Evolutionary conservation across 176 grass and related monocot genomes (phyloP), one percentile per base, ranked within the genome.

Genomic region (Cymbopogon citratus): DNA sequence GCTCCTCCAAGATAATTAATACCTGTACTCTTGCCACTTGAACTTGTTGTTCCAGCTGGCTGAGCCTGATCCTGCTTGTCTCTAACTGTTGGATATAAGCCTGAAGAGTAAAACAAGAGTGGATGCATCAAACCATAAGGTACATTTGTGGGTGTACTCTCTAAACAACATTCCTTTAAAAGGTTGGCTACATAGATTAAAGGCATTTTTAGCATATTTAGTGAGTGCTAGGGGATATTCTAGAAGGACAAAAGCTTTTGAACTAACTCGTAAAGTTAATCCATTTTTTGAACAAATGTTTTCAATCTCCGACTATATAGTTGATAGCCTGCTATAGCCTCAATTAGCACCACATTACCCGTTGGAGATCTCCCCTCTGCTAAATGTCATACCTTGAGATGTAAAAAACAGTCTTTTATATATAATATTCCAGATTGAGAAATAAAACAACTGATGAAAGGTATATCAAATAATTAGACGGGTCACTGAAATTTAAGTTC

Each of bases 61-160:
- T 71, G 76, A 97, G 81, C 75, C 70, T 93, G 68, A 91, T 80
- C 69, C 89, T 93, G 86, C 91, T 90, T 41, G 91, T 85, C 52
- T 97, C 94, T 71, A 97, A 71, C 43, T 97, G 94, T 81, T 97
- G 94, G 71, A 97, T 85, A 41, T 97, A 97, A 48, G 94, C 94
- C 94, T 97, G 88, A n/a, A 78, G 74, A 79, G 81, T 36, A 31
- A 59, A 67, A 44, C 15, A 57, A 77, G 19, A 71, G 0, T 51
- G 12, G 5, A 70, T 19, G 8, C 25, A 81, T 69, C 18, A 76
- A 26, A 12, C 12, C 38, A 36, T 4, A 28, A 46, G 6, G 38
- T 63, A 48, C 0, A 8, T 31, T 24, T 48, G 5, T 25, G 0
- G 23, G 0, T 7, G 19, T 28, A 45, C 29, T 5, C 29, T 5